A percentile compares a stretch with the other conserved stretches of the same genome.
phyloP scores from a whole-genome alignment of 1,139 yeast genomes.

The Zygosaccharomyces pseudobailii region DNA sequence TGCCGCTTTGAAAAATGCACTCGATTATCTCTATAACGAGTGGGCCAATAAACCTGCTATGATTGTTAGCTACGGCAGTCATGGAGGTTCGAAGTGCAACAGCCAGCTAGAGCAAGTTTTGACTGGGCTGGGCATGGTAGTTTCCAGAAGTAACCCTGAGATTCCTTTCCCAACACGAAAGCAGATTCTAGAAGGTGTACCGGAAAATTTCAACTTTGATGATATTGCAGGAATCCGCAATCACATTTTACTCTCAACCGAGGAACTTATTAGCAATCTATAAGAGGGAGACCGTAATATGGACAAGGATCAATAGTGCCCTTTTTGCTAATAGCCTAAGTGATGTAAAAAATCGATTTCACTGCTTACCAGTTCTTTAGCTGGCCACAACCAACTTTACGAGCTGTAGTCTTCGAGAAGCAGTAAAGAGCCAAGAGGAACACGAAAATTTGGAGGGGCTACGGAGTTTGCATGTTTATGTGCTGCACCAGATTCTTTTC shows the following conservation, averaged over 20 bases:
- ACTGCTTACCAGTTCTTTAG: too few relatives aligned
- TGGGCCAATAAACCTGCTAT: conserved; percentile 33
- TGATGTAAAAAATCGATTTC: too few relatives aligned
- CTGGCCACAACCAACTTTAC: too few relatives aligned
- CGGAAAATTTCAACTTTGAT: conserved; percentile 5
- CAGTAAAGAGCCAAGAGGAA: too few relatives aligned
- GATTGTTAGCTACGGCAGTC: conserved; percentile 33
- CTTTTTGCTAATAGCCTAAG: too few relatives aligned
- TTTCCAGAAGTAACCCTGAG: conserved; percentile 7
- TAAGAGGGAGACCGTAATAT: too few relatives aligned
- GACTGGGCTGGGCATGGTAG: conserved; percentile 15
- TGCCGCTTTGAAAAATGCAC: conserved; percentile 35
- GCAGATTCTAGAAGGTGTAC: conserved; percentile 3
- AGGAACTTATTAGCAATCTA: background rate
- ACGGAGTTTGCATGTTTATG: too few relatives aligned
- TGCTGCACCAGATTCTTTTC: too few relatives aligned
- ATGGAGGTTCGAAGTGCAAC: conserved; percentile 33
- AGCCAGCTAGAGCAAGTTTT: conserved; percentile 14
- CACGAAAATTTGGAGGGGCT: too few relatives aligned
- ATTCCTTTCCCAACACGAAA: conserved; percentile 9
- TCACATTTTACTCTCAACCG: background rate
- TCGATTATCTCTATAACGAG: conserved; percentile 33
- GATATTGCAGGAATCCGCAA: conserved; percentile 4
- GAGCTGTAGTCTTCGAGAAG: too few relatives aligned
- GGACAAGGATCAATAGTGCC: too few relatives aligned